Evolutionary conservation across 2,329 filamentous ascomycete genomes (phyloP).

Genomic region (Ceratocystis alfenasii): DNA sequence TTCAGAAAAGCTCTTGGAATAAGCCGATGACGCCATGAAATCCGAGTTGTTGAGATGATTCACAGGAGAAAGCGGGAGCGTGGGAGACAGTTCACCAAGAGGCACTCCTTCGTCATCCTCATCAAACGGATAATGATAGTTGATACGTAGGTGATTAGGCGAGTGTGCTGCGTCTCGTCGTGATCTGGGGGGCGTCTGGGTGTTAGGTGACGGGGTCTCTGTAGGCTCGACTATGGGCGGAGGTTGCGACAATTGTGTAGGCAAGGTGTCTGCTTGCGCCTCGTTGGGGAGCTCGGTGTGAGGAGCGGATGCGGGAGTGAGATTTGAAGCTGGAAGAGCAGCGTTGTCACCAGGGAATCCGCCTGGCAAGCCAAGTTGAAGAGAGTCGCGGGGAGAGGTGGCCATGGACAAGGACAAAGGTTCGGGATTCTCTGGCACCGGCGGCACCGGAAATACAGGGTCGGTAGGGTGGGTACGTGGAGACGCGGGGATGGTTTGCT

Average conservation of each 20-base stretch:
- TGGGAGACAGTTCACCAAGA: constrained; percentile 20
- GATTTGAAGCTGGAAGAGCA: constrained; percentile 22
- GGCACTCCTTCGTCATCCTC: constrained; percentile 18
- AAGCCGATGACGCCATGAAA: constrained; percentile 5
- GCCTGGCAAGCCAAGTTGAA: constrained; percentile 41
- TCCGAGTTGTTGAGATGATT: constrained; percentile 9
- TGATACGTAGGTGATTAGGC: constrained; percentile 17
- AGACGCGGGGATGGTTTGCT: neutral
- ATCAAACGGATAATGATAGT: constrained; percentile 21
- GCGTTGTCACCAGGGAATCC: constrained; percentile 40
- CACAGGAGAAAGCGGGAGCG: constrained; percentile 19
- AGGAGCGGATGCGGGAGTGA: constrained; percentile 42
- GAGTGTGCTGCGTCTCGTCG: neutral
- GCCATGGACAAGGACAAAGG: neutral
- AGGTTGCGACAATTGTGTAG: constrained; percentile 6
- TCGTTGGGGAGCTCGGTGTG: constrained; percentile 60
- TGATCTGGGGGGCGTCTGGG: constrained; percentile 2
- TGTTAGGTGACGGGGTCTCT: neutral
- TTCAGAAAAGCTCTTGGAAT: constrained; percentile 29
- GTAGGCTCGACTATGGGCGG: constrained; percentile 12
- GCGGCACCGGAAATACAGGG: neutral
- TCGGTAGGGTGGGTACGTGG: constrained; percentile 1
- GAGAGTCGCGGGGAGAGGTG: constrained; percentile 18
- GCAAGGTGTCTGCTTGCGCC: constrained; percentile 3
- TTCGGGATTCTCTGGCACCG: neutral